A percentile compares a stretch with the other conserved stretches of the same genome.
Evolutionary conservation across 768 basidiomycete species (phyloP).

Genomic region (Leucosporidium creatinivorum): DNA sequence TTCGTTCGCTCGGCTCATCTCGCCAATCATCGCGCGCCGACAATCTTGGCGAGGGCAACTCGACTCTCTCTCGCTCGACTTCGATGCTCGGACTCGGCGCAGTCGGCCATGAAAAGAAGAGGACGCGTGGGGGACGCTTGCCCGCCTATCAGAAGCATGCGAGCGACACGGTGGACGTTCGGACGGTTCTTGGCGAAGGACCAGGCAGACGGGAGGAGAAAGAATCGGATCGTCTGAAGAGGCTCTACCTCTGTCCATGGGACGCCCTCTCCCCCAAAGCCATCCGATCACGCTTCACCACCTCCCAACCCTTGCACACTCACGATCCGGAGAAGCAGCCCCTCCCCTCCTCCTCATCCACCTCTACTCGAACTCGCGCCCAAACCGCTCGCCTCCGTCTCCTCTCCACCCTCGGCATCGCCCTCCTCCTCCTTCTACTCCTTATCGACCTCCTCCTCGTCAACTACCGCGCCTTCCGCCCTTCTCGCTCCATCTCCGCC

Average conservation of each 20-base stretch:
- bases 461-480: background rate
- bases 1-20: background rate
- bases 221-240: background rate
- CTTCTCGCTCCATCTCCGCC: background rate
- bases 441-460: slow-evolving; percentile 1
- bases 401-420: slow-evolving; percentile 4
- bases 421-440: background rate
- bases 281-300: background rate
- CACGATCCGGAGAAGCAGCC: too few species aligned
- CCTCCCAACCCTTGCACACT: too few species aligned
- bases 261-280: background rate
- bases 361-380: background rate
- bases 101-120: too few species aligned
- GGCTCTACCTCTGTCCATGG: background rate
- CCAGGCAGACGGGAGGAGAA: background rate
- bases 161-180: background rate
- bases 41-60: background rate
- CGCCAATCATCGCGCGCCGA: background rate
- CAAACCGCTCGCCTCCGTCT: background rate
- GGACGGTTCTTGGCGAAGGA: background rate
- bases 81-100: background rate
- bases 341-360: too few species aligned
- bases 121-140: too few species aligned
- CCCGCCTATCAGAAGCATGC: too few species aligned
- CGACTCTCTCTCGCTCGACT: background rate